Evolutionary conservation across 1,284 basidiomycete species (phyloP).

Genomic region (Serendipita sp.): DNA sequence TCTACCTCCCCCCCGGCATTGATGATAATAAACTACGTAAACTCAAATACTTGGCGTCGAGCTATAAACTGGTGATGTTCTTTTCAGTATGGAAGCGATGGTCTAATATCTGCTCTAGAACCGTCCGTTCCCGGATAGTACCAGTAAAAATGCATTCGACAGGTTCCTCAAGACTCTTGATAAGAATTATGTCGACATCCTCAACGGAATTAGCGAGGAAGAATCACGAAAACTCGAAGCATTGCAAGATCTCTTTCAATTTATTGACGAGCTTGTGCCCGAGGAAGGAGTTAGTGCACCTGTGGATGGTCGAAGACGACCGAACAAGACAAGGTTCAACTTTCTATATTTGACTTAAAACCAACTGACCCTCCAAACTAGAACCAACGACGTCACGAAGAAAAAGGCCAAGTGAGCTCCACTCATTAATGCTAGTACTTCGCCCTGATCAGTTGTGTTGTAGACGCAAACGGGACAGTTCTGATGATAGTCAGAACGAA

Average conservation of each 20-base stretch:
- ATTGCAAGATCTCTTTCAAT: slow-evolving; percentile 47
- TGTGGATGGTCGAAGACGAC: background rate
- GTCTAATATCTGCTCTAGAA: slow-evolving; percentile 30
- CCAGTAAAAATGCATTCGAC: slow-evolving; percentile 54
- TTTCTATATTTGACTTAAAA: background rate
- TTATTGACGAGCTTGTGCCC: slow-evolving; percentile 41
- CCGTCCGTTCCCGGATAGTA: slow-evolving; percentile 55
- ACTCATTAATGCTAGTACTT: background rate
- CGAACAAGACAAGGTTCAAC: background rate
- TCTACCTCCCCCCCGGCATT: slow-evolving; percentile 57
- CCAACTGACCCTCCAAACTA: background rate
- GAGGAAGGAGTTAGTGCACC: slow-evolving; percentile 19
- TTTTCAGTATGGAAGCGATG: slow-evolving; percentile 4
- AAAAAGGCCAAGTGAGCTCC: background rate
- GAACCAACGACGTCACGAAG: background rate
- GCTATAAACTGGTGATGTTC: slow-evolving; percentile 42
- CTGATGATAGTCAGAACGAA: background rate
- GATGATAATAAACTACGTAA: slow-evolving; percentile 49
- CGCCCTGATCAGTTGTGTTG: background rate
- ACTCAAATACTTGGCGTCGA: slow-evolving; percentile 43
- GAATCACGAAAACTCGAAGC: slow-evolving; percentile 47
- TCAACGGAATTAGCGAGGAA: slow-evolving; percentile 55
- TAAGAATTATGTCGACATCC: slow-evolving; percentile 42
- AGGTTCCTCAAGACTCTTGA: slow-evolving; percentile 48
- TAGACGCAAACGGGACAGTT: slow-evolving; percentile 1